These are phyloP conservation scores for Curvularia eragrostidis DNA, from an alignment of 2,329 filamentous ascomycete species.

Conservation along the genomic window DNA sequence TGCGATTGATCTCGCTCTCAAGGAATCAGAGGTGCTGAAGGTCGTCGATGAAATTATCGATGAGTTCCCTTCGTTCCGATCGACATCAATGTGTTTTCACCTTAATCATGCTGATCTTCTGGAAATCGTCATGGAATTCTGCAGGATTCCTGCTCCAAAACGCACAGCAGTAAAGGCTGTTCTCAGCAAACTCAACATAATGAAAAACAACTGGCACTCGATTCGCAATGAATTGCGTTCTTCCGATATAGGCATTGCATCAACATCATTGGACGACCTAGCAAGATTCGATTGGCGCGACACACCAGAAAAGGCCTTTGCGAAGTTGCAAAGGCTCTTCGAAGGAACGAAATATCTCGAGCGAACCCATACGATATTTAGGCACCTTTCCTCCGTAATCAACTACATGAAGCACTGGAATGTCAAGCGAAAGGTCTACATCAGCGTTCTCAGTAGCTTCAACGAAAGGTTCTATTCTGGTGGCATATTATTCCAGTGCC, in stretches of 20 bases:
- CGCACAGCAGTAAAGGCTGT: slow-evolving; percentile 79
- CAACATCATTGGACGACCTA: slow-evolving; percentile 89
- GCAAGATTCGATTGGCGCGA: slow-evolving; percentile 89
- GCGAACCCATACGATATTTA: slow-evolving; percentile 64
- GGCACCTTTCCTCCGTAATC: slow-evolving; percentile 79
- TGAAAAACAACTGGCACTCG: slow-evolving; percentile 80
- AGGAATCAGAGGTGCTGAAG: slow-evolving; percentile 93
- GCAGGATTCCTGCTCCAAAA: slow-evolving; percentile 73
- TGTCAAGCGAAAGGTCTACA: slow-evolving; percentile 77
- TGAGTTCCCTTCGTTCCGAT: slow-evolving; percentile 76
- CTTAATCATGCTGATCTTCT: slow-evolving; percentile 88
- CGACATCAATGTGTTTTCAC: slow-evolving; percentile 82
- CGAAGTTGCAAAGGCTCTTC: slow-evolving; percentile 64
- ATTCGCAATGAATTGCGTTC: slow-evolving; percentile 82
- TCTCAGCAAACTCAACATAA: slow-evolving; percentile 85
- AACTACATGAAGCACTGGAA: slow-evolving; percentile 78
- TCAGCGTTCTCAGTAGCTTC: slow-evolving; percentile 84
- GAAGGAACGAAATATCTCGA: slow-evolving; percentile 61
- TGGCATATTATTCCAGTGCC: slow-evolving; percentile 86
- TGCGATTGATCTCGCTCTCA: slow-evolving; percentile 80
- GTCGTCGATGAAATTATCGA: slow-evolving; percentile 90
- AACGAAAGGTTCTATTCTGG: slow-evolving; percentile 86
- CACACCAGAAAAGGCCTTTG: slow-evolving; percentile 74
- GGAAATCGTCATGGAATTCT: slow-evolving; percentile 88
- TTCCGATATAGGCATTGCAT: slow-evolving; percentile 80